phyloP scores from a whole-genome alignment of 345 rosid species.

The Eucalyptus paniculata region DNA sequence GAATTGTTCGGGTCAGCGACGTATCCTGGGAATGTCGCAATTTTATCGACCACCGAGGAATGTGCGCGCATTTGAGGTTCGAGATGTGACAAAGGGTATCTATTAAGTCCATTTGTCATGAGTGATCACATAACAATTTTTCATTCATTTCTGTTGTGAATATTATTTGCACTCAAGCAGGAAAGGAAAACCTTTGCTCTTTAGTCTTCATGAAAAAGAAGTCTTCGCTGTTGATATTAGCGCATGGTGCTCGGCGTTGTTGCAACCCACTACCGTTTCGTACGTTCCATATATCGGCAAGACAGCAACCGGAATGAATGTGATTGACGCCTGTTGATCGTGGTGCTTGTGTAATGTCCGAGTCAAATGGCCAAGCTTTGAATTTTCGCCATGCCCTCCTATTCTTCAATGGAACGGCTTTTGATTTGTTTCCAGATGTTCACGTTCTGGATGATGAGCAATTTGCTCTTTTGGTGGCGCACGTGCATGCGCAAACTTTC shows the following conservation, averaged over 20 bases:
- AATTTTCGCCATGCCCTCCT: background rate
- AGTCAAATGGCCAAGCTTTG: background rate
- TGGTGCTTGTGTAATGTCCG: background rate
- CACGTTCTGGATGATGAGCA: background rate
- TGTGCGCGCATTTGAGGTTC: accelerated
- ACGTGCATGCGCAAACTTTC: background rate
- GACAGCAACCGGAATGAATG: background rate
- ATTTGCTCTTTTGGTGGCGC: background rate
- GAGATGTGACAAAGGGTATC: background rate
- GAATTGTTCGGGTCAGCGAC: too few species aligned
- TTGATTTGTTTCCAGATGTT: background rate
- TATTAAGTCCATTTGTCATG: background rate
- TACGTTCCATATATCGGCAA: background rate
- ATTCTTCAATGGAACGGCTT: background rate
- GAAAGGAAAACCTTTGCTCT: background rate
- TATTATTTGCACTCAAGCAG: background rate
- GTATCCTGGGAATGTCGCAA: accelerated
- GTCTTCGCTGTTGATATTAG: background rate
- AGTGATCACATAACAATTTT: background rate
- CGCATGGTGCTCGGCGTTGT: background rate
- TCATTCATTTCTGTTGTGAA: background rate
- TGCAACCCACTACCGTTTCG: background rate
- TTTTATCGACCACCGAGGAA: too few species aligned
- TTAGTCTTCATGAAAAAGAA: background rate
- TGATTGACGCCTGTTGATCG: background rate